Base-by-base conservation (phyloP, 1,284 basidiomycete genomes). In the Neotropicomus parvogracilis region DNA sequence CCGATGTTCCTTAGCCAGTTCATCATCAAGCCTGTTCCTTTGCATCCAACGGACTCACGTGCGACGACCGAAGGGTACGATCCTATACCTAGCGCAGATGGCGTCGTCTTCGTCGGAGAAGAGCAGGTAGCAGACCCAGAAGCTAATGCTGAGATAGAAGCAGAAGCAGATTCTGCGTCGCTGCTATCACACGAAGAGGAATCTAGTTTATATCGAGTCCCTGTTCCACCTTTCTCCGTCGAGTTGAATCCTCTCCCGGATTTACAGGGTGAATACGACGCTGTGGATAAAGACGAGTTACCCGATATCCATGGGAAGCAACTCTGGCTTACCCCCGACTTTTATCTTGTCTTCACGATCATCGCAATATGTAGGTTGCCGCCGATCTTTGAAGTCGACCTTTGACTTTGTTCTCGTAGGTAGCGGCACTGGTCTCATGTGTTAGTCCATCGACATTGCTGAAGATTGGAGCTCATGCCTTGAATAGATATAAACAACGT, bases 361-460 rank as follows among this genome's bases (percentile, higher is more conserved):
- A 75, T 91, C 41, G 80, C 83, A 0, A 70, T 92, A 38, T 68
- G 87, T 89, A 59, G 57, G 86, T 27, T n/a, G 16, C 11, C 14
- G 5, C 9, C 11, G 8, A 13, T 13, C 14, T 26, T 7, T 33
- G 5, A 12, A 48, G 26, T 40, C 35, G 7, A 43, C 0, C 33
- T n/a, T 44, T 49, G 17, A 51, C 21, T 13, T 42, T 36, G n/a
- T 10, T n/a, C 40, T 42, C 38, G 43, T 52, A 91, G 89, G 95
- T 50, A 85, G 84, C 52, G 94, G 94, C 12, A 91, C 88, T 2
- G 93, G 94, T 0, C 58, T 97, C 27, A 91, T 94, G 84, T 95
- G 86, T 89, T 63, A 50, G 83, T 69, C 12, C 8, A 31, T 35
- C 26, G 21, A 31, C 20, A 21, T 37, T 13, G n/a, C 21, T 6